These are phyloP conservation scores for Tricholoma matsutake DNA, from an alignment of 768 basidiomycete genomes.

Conservation along the genomic window DNA sequence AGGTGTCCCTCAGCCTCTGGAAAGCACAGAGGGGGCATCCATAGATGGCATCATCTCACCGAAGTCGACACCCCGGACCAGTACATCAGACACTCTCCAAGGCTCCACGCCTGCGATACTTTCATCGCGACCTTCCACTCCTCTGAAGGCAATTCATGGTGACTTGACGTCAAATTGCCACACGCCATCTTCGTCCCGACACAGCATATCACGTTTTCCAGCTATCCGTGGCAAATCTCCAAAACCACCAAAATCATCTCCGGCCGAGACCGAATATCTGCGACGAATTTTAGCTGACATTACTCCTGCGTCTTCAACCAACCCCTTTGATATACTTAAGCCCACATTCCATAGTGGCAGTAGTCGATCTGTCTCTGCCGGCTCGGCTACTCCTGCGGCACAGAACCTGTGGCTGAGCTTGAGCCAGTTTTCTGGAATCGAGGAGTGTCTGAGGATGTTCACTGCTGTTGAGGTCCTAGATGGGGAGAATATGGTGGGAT, in stretches of 20 bases:
- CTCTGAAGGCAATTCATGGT: conserved; percentile 4
- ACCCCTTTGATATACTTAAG: conserved; percentile 51
- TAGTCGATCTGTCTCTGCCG: conserved; percentile 10
- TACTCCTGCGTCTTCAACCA: conserved; percentile 34
- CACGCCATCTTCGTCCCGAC: conserved; percentile 9
- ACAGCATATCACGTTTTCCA: conserved; percentile 19
- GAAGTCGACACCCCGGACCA: background rate
- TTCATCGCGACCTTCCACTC: conserved; percentile 9
- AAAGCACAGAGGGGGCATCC: conserved; percentile 5
- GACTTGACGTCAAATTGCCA: conserved; percentile 5
- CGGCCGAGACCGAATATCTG: conserved; percentile 64
- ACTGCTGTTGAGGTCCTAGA: conserved; percentile 92
- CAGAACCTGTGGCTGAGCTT: conserved; percentile 44
- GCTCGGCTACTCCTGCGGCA: conserved; percentile 6
- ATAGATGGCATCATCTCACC: conserved; percentile 7
- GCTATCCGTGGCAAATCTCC: conserved; percentile 38
- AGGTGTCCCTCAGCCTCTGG: conserved; percentile 1
- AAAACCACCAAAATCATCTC: conserved; percentile 50
- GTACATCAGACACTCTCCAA: conserved; percentile 2
- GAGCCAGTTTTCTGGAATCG: conserved; percentile 54
- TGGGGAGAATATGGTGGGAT: conserved; percentile 93
- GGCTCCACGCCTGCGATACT: conserved; percentile 6
- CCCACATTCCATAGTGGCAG: conserved; percentile 17
- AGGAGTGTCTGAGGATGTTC: conserved; percentile 84
- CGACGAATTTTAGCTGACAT: conserved; percentile 68